These are phyloP conservation scores for Monosporozyma siamensis DNA, from an alignment of 805 yeast species.

Conservation along the genomic window DNA sequence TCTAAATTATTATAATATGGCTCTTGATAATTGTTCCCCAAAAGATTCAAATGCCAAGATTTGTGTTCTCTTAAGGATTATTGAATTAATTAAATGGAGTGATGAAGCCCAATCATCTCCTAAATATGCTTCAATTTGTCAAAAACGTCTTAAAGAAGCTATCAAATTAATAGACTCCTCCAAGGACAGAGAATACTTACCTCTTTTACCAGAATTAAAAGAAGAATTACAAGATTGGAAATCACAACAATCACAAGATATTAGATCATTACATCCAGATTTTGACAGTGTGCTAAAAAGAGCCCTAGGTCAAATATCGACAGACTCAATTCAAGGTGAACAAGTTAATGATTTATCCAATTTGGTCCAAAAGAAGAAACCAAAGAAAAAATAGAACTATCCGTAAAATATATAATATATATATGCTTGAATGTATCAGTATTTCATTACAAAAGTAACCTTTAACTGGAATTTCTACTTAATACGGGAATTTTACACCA, in stretches of 20 bases:
- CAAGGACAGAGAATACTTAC: neutral
- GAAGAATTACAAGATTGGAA: constrained; percentile 43
- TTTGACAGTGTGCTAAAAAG: constrained; percentile 11
- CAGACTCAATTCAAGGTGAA: constrained; percentile 6
- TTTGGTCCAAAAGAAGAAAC: constrained; percentile 48
- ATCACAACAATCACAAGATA: constrained; percentile 3
- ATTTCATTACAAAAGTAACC: neutral
- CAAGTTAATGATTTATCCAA: constrained; percentile 53
- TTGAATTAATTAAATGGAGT: constrained; percentile 1
- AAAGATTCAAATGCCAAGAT: neutral
- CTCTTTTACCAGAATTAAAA: constrained; percentile 35
- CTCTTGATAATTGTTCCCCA: neutral
- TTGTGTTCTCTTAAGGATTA: neutral
- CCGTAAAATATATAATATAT: neutral
- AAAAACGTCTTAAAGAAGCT: neutral
- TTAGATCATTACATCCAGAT: constrained; percentile 9
- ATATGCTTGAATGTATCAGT: neutral
- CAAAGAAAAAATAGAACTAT: constrained; percentile 3
- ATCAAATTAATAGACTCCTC: neutral
- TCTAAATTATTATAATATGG: constrained; percentile 1
- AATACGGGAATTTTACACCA: too few relatives aligned
- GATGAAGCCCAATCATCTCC: neutral
- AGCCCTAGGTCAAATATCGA: constrained; percentile 10
- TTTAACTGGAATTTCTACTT: too few relatives aligned
- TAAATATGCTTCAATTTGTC: neutral